These are phyloP conservation scores for Emmonsia crescens DNA, from an alignment of 2,329 filamentous ascomycete species.

Conservation along the genomic window DNA sequence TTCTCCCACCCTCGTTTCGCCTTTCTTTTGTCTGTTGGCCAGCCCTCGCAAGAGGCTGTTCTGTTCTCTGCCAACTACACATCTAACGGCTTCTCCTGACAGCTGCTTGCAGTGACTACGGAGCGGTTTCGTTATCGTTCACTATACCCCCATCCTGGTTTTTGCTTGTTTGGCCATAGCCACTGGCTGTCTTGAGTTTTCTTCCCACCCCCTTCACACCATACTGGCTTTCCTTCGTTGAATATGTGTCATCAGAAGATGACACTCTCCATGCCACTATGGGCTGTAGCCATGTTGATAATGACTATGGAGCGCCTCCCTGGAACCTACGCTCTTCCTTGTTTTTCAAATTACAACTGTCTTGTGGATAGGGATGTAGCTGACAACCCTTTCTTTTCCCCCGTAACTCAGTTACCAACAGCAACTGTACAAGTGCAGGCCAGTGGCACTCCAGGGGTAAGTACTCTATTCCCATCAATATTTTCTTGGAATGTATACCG, in stretches of 20 bases:
- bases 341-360: neutral
- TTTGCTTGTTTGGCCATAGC: neutral
- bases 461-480: neutral
- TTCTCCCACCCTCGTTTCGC: neutral
- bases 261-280: neutral
- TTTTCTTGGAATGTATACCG: neutral
- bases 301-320: neutral
- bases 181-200: neutral
- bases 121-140: neutral
- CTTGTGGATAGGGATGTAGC: neutral
- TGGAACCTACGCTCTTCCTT: constrained; percentile 3
- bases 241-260: neutral
- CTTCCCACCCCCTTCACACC: neutral
- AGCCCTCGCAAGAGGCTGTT: neutral
- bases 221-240: neutral
- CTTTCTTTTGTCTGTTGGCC: neutral
- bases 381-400: neutral
- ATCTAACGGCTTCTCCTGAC: neutral
- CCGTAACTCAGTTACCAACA: neutral
- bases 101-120: neutral
- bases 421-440: neutral
- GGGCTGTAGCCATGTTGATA: constrained; percentile 2
- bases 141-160: neutral
- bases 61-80: neutral
- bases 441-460: neutral